Conservation (phyloP, 169 alveolate species). For the Perkinsus marinus region DNA sequence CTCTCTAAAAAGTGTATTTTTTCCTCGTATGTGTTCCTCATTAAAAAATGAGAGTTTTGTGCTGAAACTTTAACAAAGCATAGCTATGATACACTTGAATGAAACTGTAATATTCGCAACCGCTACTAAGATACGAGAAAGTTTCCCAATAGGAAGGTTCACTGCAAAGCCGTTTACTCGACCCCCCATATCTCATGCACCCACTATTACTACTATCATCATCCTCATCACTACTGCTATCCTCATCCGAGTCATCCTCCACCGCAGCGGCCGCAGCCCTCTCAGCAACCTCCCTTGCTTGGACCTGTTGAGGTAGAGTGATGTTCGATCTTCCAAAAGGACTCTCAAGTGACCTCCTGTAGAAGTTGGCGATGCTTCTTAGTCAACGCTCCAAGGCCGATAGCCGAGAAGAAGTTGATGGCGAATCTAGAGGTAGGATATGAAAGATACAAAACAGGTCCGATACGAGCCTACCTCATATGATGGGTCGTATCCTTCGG, state of each 20-base stretch:
- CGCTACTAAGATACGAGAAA: neutral
- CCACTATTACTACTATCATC: neutral
- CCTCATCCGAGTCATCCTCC: neutral
- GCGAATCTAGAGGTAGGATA: constrained; percentile 78
- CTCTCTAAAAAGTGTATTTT: no score
- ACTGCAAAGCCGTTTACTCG: neutral
- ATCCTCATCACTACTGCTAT: neutral
- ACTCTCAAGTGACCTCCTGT: neutral
- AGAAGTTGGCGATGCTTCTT: constrained; percentile 72
- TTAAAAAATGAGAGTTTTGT: no score
- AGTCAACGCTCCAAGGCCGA: constrained; percentile 89
- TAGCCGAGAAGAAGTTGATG: constrained; percentile 92
- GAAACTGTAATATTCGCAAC: no score
- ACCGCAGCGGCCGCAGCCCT: neutral
- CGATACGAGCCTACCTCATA: neutral
- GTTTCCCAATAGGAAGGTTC: neutral
- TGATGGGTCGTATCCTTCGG: constrained; percentile 74
- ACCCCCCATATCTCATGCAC: neutral
- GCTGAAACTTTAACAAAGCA: no score
- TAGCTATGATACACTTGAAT: no score
- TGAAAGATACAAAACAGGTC: no score
- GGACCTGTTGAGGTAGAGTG: neutral
- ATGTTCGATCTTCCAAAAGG: neutral
- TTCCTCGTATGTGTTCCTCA: no score
- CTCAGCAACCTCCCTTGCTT: neutral